Conservation (phyloP, 768 basidiomycete genomes). For the Panaeolus cyanescens region DNA sequence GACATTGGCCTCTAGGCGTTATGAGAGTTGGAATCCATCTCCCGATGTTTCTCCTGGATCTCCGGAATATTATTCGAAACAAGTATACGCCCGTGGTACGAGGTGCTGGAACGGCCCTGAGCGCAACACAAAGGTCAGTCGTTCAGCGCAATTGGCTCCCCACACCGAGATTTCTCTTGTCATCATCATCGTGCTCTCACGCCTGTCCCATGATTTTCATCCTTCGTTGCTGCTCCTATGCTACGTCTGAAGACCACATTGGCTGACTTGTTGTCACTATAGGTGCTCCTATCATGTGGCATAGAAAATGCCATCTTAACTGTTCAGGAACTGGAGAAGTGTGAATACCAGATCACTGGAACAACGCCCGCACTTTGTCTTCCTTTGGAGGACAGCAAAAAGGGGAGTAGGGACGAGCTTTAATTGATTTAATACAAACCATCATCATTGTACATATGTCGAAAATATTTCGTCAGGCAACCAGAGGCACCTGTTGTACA, state of each 20-base stretch:
- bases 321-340: slow-evolving; percentile 92
- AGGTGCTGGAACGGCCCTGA: slow-evolving; percentile 98
- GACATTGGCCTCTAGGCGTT: slow-evolving; percentile 49
- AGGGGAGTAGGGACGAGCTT: slow-evolving; percentile 43
- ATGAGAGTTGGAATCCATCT: slow-evolving; percentile 77
- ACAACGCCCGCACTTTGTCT: slow-evolving; percentile 86
- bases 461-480: not conserved
- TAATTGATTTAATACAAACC: slow-evolving; percentile 17
- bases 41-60: slow-evolving; percentile 58
- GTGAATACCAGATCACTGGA: slow-evolving; percentile 88
- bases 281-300: slow-evolving; percentile 87
- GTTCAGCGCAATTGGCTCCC: not conserved
- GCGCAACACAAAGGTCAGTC: slow-evolving; percentile 74
- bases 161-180: not conserved
- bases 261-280: slow-evolving; percentile 7
- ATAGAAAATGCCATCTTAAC: slow-evolving; percentile 78
- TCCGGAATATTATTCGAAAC: slow-evolving; percentile 77
- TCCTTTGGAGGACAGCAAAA: slow-evolving; percentile 45
- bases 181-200: not conserved
- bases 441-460: not conserved
- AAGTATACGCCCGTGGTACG: slow-evolving; percentile 81
- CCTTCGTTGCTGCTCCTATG: not conserved
- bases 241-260: not conserved
- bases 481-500: not conserved
- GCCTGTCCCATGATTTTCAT: not conserved